Base-by-base conservation (phyloP, 768 basidiomycete species). In the Astraeus odoratus region DNA sequence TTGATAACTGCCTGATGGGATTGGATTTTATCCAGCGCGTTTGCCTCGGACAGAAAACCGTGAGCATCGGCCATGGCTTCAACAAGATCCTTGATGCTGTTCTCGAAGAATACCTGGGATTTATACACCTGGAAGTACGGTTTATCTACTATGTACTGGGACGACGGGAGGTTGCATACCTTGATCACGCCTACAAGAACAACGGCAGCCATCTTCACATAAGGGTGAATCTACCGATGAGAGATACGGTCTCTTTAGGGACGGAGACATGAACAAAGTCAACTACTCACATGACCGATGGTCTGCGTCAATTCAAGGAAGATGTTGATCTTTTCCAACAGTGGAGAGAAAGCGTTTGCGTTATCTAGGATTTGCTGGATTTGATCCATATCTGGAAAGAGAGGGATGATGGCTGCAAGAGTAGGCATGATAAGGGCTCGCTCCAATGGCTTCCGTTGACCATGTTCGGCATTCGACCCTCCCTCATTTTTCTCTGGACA, bases 161-260 rank as follows among this genome's bases (percentile, higher is more conserved):
- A 5, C 22, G 7, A 23, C 16, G 2, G 25, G n/a, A 9, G 3
- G 6, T 18, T 4, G n/a, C 20, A 36, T 37, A 42, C 50, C 29
- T 49, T 39, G 22, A 43, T 20, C 24, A 24, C 43, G 9, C 43
- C 37, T n/a, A 20, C 30, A 20, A 51, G 42, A 2, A 49, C 9
- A 18, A 31, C 30, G 10, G 37, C 31, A 3, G 50, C 50, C 42
- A 49, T 49, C 34, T 51, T 51, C 7, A 27, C 49, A 19, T 51
- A 51, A 13, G 50, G 50, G 36, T 51, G 50, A 27, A 49, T 49
- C 50, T 51, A 29, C 18, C 22, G 42, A 9, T 3, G 8, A 20
- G 25, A 9, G 35, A 36, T 41, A 46, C 19, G 29, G 44, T 6
- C 3, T n/a, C n/a, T n/a, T n/a, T n/a, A n/a, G n/a, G 35, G 15